Base-by-base conservation (phyloP, 306 rosid genomes). In the Malus sieversii region DNA sequence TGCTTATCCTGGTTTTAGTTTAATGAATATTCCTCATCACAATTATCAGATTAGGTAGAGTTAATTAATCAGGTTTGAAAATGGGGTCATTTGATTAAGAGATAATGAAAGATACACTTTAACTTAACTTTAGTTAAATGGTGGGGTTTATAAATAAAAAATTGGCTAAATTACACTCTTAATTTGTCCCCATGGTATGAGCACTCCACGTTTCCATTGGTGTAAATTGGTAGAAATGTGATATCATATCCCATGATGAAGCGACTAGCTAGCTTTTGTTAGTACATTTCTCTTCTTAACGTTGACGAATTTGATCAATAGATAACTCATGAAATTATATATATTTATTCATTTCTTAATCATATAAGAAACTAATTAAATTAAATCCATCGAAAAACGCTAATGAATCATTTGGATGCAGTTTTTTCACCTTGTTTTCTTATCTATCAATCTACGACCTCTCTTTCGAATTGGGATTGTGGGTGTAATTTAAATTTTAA, bases 41-140 rank as follows among this genome's bases (percentile, higher is more conserved):
- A 10, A 62, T 19, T n/a, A 70, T 62, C 63, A 75, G 38, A 42
- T 19, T 29, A 29, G 68, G 79, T 62, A 6, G 16, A 70, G 29
- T 55, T 48, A 53, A 67, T 32, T 42, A 8, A 76, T 38, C 40
- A 67, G 14, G 25, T 13, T 69, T 62, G 40, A 61, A 46, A 59
- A 61, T 68, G 33, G 14, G 11, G 66, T 60, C 18, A 13, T 70
- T 45, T 58, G 79, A 80, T 76, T 32, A 55, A 51, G 68, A 51
- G 76, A 80, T 59, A 48, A 7, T n/a, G 55, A 25, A 52, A 60
- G 52, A 27, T 42, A 45, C 25, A 69, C 22, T 60, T 68, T 23
- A 25, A 73, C 77, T 3, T 38, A 38, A 48, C 16, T 48, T 70
- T 60, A 22, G 30, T 44, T 66, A 66, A 66, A 66, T 19, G 10